phyloP scores from a whole-genome alignment of 371 early-diverging fungal species.

The Vairimorpha apis region DNA sequence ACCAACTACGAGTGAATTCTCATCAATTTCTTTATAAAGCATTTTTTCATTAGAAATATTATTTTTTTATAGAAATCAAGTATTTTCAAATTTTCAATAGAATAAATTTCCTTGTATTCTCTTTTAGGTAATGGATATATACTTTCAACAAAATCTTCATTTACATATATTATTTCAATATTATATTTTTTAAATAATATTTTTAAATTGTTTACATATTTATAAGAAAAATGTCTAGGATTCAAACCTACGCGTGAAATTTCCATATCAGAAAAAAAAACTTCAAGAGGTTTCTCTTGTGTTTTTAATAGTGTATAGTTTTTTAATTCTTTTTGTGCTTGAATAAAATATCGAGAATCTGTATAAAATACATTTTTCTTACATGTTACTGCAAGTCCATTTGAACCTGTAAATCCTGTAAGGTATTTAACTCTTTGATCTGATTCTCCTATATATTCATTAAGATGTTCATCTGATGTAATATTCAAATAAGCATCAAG shows the following conservation, averaged over 20 bases:
- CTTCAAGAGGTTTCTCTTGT: slow-evolving; percentile 67
- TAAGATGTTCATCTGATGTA: slow-evolving; percentile 64
- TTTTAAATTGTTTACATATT: slow-evolving; percentile 65
- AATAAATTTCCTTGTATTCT: slow-evolving; percentile 15
- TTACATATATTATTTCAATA: slow-evolving; percentile 42
- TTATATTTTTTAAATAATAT: slow-evolving; percentile 23
- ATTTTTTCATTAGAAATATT: slow-evolving; percentile 3
- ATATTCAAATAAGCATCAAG: slow-evolving; percentile 53
- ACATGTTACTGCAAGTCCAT: slow-evolving; percentile 75
- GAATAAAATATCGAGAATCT: slow-evolving; percentile 92
- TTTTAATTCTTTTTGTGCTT: slow-evolving; percentile 80
- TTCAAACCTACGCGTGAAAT: slow-evolving; percentile 49
- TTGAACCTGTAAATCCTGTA: slow-evolving; percentile 90
- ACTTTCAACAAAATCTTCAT: slow-evolving; percentile 35
- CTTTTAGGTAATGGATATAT: slow-evolving; percentile 11
- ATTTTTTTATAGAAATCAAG: slow-evolving; percentile 7
- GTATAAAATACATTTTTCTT: slow-evolving; percentile 75
- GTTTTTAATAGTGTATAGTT: slow-evolving; percentile 63
- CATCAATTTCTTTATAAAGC: slow-evolving; percentile 65
- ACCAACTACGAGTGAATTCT: slow-evolving; percentile 80
- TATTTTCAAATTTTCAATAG: slow-evolving; percentile 13
- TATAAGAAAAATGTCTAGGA: slow-evolving; percentile 49
- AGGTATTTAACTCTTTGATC: slow-evolving; percentile 85
- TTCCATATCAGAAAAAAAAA: slow-evolving; percentile 34
- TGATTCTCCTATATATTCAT: slow-evolving; percentile 84